Conservation (phyloP, 2,329 filamentous ascomycete genomes). For the Aspergillus pseudoterreus region DNA sequence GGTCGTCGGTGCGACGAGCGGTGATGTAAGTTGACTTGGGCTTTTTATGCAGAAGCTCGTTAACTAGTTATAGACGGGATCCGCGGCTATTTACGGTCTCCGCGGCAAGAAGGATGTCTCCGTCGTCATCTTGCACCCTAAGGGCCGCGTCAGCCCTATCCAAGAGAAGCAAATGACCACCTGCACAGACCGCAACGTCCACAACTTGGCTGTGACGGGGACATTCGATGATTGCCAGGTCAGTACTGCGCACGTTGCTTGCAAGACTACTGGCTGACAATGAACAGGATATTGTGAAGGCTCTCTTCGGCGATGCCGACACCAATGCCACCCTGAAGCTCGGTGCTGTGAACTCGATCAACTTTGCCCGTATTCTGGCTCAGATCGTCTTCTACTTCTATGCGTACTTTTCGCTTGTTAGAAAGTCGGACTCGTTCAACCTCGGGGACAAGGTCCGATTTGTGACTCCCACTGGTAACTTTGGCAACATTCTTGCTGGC, state of each 20-base stretch:
- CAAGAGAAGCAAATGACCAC: conserved; percentile 98
- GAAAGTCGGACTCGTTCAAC: conserved; percentile 55
- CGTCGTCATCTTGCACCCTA: conserved; percentile 90
- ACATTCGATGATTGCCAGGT: conserved; percentile 91
- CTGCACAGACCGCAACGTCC: conserved; percentile 82
- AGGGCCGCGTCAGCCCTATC: conserved; percentile 84
- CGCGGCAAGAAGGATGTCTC: conserved; percentile 95
- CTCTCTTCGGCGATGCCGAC: conserved; percentile 79
- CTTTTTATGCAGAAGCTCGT: neutral
- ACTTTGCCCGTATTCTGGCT: conserved; percentile 90
- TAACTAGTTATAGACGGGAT: conserved; percentile 60
- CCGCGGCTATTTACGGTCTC: conserved; percentile 91
- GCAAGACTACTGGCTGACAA: neutral
- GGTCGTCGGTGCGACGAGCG: conserved; percentile 81
- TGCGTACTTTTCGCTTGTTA: conserved; percentile 78
- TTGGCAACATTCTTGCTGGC: conserved; percentile 83
- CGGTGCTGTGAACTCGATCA: conserved; percentile 94
- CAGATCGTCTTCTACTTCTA: conserved; percentile 98
- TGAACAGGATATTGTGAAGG: conserved; percentile 76
- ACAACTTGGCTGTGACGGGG: conserved; percentile 84
- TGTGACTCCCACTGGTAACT: conserved; percentile 93
- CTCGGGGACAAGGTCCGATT: conserved; percentile 64
- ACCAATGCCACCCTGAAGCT: conserved; percentile 80
- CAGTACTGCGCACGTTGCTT: neutral
- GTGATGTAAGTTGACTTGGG: conserved; percentile 43